Base-by-base conservation (phyloP, 2,329 filamentous ascomycete genomes). In the Trichophyton simii region DNA sequence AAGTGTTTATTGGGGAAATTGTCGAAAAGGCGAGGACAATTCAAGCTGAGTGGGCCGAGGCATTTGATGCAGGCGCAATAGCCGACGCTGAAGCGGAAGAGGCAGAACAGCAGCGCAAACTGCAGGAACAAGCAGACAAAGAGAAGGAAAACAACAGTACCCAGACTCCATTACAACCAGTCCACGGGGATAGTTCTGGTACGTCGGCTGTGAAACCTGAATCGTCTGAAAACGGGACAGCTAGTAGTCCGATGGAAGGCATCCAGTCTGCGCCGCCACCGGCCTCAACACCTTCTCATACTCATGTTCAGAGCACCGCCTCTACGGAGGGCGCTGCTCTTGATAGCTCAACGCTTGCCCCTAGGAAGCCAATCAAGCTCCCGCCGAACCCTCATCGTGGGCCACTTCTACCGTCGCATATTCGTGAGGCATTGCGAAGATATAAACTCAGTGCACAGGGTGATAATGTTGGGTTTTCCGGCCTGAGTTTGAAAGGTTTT, bases 1-100 rank as follows among this genome's bases (percentile, higher is more conserved):
- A 87, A 71, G 79, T 84, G 64, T 87, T 86, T 71, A 82, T 84
- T 11, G 84, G 83, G 58, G 82, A 85, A 66, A 78, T 87, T 61
- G 80, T 87, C 61, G 85, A 87, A 70, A 79, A 82, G 66, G 84
- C 85, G 15, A 76, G 83, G 61, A 82, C 82, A 8, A 83, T 87
- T 3, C 85, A 87, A 70, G 64, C 77, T 68, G 75, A 78, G 66
- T 77, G 74, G 72, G 76, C 76, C 11, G 75, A 77, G 4, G 80
- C 78, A 4, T 76, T 77, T 61, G 79, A 80, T 63, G 73, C 82
- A 68, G 78, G 76, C 1, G 79, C 80, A 2, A 78, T 79, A 59
- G 79, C 77, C 25, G 76, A 80, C 67, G 82, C 82, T 67, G 79
- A 82, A 66, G 80, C 80, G 0, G 78, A 84, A 60, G 81, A 83